Evolutionary conservation across 2,329 filamentous ascomycete genomes (phyloP).

Genomic region (Fusarium miscanthi): DNA sequence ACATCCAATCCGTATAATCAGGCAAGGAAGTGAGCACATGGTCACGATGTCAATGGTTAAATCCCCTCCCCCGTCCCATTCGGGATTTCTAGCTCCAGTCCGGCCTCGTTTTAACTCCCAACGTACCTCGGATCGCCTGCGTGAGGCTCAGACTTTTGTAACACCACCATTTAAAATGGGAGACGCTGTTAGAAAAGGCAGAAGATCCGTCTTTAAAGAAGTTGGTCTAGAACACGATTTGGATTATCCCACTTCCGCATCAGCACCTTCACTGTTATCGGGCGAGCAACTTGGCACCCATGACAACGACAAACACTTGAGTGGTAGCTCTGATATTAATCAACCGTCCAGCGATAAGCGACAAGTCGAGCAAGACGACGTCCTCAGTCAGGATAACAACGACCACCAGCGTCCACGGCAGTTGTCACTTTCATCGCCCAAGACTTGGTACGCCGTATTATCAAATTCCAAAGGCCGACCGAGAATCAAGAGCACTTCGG

Average conservation of each 20-base stretch:
- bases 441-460: constrained; percentile 59
- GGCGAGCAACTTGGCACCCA: constrained; percentile 33
- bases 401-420: constrained; percentile 25
- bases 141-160: constrained; percentile 57
- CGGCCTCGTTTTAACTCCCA: constrained; percentile 64
- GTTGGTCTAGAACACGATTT: constrained; percentile 57
- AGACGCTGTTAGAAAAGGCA: constrained; percentile 60
- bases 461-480: constrained; percentile 54
- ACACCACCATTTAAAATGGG: constrained; percentile 55
- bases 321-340: constrained; percentile 43
- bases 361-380: constrained; percentile 11
- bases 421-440: constrained; percentile 38
- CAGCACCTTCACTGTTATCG: constrained; percentile 14
- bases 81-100: constrained; percentile 36
- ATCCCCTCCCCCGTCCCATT: constrained; percentile 33
- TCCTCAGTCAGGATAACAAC: constrained; percentile 3
- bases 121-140: constrained; percentile 62
- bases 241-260: constrained; percentile 36
- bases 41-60: constrained; percentile 38
- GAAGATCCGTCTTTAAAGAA: constrained; percentile 65
- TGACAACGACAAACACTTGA: constrained; percentile 48
- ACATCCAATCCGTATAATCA: constrained; percentile 18
- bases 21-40: not conserved
- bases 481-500: constrained; percentile 56
- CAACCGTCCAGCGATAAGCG: constrained; percentile 7